Evolutionary conservation across 139 green algal genomes (phyloP), one percentile per base, ranked within the genome.

Genomic region (Micractinium sp.): DNA sequence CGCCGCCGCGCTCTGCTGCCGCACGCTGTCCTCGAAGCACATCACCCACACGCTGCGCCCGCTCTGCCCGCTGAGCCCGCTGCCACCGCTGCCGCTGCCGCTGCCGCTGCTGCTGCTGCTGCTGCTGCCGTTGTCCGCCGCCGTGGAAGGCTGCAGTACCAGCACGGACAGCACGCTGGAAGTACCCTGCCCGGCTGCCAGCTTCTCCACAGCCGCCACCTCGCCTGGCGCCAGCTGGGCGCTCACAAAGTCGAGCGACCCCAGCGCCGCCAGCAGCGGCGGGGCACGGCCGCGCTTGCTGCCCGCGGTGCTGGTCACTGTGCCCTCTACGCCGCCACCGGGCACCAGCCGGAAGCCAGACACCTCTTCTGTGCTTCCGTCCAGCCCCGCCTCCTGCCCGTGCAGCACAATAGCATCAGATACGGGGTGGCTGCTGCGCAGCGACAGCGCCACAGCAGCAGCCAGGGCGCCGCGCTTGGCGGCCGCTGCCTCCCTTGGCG

Each of bases 21-120:
- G 90, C 35, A 98, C 88, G 31, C 91, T 90, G 85, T 98, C 96
- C 86, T 97, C 93, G 87, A 96, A 97, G 14, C 41, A 86, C 15
- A 97, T 89, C 87, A 96, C 75, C 91, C 78, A 96, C 82, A 82
- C 86, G 86, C 69, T 80, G 31, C 29, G 75, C 63, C 27, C 83
- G 80, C 79, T 84, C 73, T 77, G 63, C 20, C 84, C 85, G 85
- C 67, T 53, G 73, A 78, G 47, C n/a, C 1, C 25, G 31, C 25
- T 19, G 60, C 22, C 61, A 67, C 61, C 82, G 29, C 79, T 63
- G 87, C 53, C 78, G 84, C 87, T 71, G 53, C 86, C 85, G 73
- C 56, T 78, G 74, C 85, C 31, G 67, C 9, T 29, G 13, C 2
- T 60, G 33, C 1, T 29, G 12, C 74, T 66, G 41, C 60, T 76